Evolutionary conservation across 2,329 filamentous ascomycete species (phyloP), one percentile per base, ranked within the genome.

Genomic region (Aspergillus terreus): DNA sequence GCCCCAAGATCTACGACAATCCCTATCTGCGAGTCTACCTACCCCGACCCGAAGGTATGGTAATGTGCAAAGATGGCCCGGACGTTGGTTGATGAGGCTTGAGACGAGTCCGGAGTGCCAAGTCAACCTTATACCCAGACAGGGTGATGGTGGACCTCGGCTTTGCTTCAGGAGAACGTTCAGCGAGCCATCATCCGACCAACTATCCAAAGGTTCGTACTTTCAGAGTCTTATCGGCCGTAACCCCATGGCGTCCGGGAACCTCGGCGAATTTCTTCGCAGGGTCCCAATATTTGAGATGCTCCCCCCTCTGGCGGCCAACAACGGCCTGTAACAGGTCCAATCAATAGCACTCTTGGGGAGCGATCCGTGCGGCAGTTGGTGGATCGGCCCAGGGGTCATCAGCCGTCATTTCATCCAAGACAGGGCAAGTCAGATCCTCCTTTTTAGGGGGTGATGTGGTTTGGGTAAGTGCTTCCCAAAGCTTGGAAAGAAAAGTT

Each of bases 221-320:
- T 15, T 47, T 7, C 14, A 12, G 15, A 30, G 12, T 23, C 36
- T 30, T 23, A 23, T 33, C 14, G 4, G 32, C n/a, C 4, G 38
- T 33, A 35, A 43, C 25, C 32, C 19, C 19, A 47, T 43, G 50
- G 30, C 42, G 21, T 9, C 38, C 32, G 40, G 40, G 12, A n/a
- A 30, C 12, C 23, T 55, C 52, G 49, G 52, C 42, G 46, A 52
- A 44, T 52, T 52, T 50, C 44, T 35, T 44, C 41, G 35, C 49
- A 52, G 53, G 45, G 50, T 48, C 53, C 54, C 54, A 52, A 61
- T 55, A 64, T 62, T 65, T 63, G 60, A 57, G 58, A 58, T 58
- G 19, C 46, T 38, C 44, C 12, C 27, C 27, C 27, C 23, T 55
- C 49, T 15, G 32, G 53, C 50, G 43, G 44, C 48, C 46, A 49